Percentiles rank a stretch among this genome's conserved stretches.
Conservation (phyloP, 2,329 filamentous ascomycete species). For the Lecanoromycetidae sp. region DNA sequence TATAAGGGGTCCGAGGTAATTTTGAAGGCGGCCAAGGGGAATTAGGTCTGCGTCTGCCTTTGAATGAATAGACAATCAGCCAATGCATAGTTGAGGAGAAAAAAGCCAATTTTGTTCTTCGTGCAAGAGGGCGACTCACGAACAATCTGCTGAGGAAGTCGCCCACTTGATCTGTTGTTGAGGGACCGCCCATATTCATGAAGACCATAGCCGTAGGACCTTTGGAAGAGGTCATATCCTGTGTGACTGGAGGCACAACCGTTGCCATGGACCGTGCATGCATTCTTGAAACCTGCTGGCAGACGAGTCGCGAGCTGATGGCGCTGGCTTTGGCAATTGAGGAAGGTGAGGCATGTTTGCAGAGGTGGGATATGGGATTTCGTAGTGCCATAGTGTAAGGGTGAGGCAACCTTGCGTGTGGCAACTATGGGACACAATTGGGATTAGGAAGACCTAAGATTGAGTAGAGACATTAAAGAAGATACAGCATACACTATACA, state of each 20-base stretch:
- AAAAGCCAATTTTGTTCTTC: neutral
- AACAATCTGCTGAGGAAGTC: constrained; percentile 86
- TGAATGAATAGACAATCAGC: constrained; percentile 13
- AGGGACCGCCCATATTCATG: constrained; percentile 96
- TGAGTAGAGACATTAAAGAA: neutral
- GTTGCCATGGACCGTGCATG: constrained; percentile 39
- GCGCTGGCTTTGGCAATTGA: neutral
- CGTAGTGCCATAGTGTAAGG: neutral
- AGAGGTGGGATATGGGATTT: constrained; percentile 1
- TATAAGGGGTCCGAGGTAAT: constrained; percentile 80
- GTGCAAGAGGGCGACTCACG: constrained; percentile 41
- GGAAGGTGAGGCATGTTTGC: neutral
- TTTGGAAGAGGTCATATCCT: constrained; percentile 56
- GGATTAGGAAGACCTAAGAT: neutral
- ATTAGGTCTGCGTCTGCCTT: constrained; percentile 90
- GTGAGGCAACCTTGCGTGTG: neutral
- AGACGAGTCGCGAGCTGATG: neutral
- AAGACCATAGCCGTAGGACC: constrained; percentile 97
- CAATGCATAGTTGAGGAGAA: neutral
- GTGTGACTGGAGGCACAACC: constrained; percentile 63
- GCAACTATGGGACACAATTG: neutral
- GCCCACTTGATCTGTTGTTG: constrained; percentile 75
- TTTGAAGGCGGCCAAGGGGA: constrained; percentile 82
- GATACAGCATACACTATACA: neutral
- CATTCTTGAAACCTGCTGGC: neutral